Percentiles rank a stretch among this genome's conserved stretches.
Evolutionary conservation across 2,329 filamentous ascomycete genomes (phyloP).

Genomic region (Juglanconis sp.): DNA sequence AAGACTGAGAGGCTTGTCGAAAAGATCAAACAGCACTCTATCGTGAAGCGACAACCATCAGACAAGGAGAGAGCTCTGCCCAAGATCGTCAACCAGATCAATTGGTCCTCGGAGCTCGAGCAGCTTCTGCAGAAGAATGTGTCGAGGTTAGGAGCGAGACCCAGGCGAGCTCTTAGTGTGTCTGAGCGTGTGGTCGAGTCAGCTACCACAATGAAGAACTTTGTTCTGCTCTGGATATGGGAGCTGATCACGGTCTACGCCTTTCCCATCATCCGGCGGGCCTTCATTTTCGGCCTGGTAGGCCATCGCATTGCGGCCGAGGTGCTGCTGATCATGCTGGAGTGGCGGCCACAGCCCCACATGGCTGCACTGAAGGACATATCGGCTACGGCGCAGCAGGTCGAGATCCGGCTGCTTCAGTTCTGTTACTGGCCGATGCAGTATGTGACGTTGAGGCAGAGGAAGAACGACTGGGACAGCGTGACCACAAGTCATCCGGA

Average conservation of each 20-base stretch:
- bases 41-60: conserved; percentile 71
- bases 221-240: conserved; percentile 65
- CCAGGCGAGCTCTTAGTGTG: conserved; percentile 83
- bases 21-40: conserved; percentile 85
- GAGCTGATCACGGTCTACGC: conserved; percentile 70
- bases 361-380: conserved; percentile 89
- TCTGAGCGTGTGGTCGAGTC: conserved; percentile 93
- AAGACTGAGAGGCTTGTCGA: conserved; percentile 68
- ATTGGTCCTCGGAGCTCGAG: conserved; percentile 90
- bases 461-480: conserved; percentile 91
- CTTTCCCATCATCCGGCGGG: conserved; percentile 69
- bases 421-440: conserved; percentile 99
- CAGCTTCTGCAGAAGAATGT: conserved; percentile 85
- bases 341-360: conserved; percentile 77
- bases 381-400: conserved; percentile 92
- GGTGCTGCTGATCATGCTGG: conserved; percentile 71
- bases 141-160: conserved; percentile 74
- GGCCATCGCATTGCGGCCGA: conserved; percentile 80
- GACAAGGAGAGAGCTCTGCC: conserved; percentile 78
- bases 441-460: conserved; percentile 83
- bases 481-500: conserved; percentile 93
- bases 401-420: conserved; percentile 94
- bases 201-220: conserved; percentile 79
- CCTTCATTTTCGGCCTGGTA: conserved; percentile 77
- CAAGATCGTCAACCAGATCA: conserved; percentile 86